These are phyloP conservation scores for Diaporthe caulivora DNA, from an alignment of 2,329 filamentous ascomycete species.

Conservation along the genomic window DNA sequence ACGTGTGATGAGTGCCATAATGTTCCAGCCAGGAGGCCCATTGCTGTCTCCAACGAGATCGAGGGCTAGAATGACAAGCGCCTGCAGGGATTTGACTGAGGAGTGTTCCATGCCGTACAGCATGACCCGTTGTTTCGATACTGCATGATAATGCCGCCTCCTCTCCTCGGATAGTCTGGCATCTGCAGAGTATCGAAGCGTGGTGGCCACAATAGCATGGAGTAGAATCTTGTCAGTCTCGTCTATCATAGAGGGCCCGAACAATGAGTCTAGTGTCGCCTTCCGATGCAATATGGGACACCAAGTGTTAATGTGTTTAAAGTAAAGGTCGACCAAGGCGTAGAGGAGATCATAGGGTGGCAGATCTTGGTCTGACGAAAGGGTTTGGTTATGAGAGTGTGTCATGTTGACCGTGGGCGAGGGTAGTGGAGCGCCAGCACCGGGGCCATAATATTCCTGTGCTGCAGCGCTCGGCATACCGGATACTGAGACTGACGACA, in stretches of 20 bases:
- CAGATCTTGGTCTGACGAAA: constrained; percentile 72
- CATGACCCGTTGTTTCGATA: constrained; percentile 87
- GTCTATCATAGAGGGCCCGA: constrained; percentile 80
- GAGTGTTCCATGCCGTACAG: constrained; percentile 91
- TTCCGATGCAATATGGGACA: constrained; percentile 91
- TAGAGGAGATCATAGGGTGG: constrained; percentile 82
- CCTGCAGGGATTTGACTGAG: constrained; percentile 88
- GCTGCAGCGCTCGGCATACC: constrained; percentile 57
- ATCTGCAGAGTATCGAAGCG: constrained; percentile 86
- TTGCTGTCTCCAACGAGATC: constrained; percentile 90
- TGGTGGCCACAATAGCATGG: constrained; percentile 90
- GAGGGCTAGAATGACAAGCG: constrained; percentile 86
- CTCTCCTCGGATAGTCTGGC: constrained; percentile 78
- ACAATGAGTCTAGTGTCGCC: constrained; percentile 84
- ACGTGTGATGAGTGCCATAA: constrained; percentile 88
- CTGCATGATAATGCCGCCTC: constrained; percentile 80
- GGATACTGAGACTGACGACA: constrained; percentile 38
- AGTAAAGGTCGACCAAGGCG: constrained; percentile 80
- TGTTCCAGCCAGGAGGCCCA: constrained; percentile 91
- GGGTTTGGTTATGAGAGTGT: constrained; percentile 52
- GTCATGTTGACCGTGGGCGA: constrained; percentile 70
- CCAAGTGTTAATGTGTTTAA: constrained; percentile 85
- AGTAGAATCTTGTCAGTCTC: constrained; percentile 86
- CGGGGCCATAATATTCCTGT: constrained; percentile 63
- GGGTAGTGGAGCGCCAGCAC: constrained; percentile 57